Evolutionary conservation across 306 rosid species (phyloP).

Genomic region (Inga oerstediana): DNA sequence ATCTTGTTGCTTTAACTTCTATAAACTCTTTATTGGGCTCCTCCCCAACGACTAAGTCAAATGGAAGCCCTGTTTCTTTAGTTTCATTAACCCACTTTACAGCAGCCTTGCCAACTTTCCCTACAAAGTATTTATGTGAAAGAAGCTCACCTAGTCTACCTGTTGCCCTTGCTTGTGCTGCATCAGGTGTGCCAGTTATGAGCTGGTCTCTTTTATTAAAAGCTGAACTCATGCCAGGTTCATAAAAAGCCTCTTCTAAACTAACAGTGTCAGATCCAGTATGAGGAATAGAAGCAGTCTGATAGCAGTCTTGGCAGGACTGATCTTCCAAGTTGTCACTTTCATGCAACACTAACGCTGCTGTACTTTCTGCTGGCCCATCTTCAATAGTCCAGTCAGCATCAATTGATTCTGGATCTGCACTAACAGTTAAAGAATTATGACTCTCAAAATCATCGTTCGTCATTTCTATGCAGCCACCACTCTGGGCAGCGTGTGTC

Average conservation of each 20-base stretch:
- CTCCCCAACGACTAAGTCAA: conserved; percentile 58
- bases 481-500: conserved; percentile 50
- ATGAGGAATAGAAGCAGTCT: conserved; percentile 29
- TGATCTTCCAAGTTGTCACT: conserved; percentile 41
- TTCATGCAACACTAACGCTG: conserved; percentile 44
- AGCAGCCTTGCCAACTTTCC: conserved; percentile 44
- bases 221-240: conserved; percentile 19
- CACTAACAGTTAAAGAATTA: conserved; percentile 33
- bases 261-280: conserved; percentile 34
- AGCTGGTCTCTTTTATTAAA: conserved; percentile 53
- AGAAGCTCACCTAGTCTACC: conserved; percentile 78
- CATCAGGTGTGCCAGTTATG: conserved; percentile 52
- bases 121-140: conserved; percentile 64
- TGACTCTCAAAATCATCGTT: conserved; percentile 40
- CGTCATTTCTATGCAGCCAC: conserved; percentile 30
- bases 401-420: conserved; percentile 46
- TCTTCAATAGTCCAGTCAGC: conserved; percentile 50
- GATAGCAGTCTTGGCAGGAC: conserved; percentile 33
- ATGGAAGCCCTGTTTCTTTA: conserved; percentile 75
- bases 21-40: conserved; percentile 53
- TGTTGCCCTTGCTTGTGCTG: conserved; percentile 50
- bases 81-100: conserved; percentile 81
- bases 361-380: conserved; percentile 39
- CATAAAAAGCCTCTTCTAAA: conserved; percentile 32
- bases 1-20: conserved; percentile 90